Base-by-base conservation (phyloP, 768 basidiomycete genomes). In the Leccinum aurantiacum region DNA sequence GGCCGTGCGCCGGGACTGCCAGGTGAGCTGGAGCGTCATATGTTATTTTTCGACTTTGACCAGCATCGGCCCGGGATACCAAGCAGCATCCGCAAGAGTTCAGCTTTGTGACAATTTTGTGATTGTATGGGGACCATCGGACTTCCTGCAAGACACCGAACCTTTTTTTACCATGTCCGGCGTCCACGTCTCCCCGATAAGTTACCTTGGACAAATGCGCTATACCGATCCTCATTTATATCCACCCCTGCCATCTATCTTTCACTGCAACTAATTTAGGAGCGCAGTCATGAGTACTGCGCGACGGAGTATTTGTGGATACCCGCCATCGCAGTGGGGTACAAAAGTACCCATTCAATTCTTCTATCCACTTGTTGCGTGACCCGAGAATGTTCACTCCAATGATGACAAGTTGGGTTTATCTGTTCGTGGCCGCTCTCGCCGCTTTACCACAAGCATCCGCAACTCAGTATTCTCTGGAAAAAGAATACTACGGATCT, bases 401-500 rank as follows among this genome's bases (percentile, higher is more conserved):
- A 31, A 31, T 52, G 33, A 6, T 24, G 37, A 37, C 61, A 8
- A 15, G 52, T 41, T 61, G 51, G 53, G 29, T 65, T 27, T 46
- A 24, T 53, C 52, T 44, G 11, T 35, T 67, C n/a, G 54, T 53
- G 4, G 38, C 61, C n/a, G 54, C 54, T 5, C 58, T 67, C 13
- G 47, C 49, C 52, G 33, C 51, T 15, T 41, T 64, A 1, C 66
- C 62, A 10, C 38, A 22, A 25, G 63, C 31, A 19, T 67, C 67
- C 22, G 76, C 70, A 3, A 69, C 75, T n/a, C 67, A 71, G 29
- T 87, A 89, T 71, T 71, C 79, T 56, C 70, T 87, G 53, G 79
- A 81, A 24, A 80, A 81, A 65, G 80, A 82, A 57, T 89, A 86
- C 71, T 67, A 80, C 4, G 88, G 89, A 1, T 67, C 78, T n/a